Conservation (phyloP, 345 rosid species). For the Eucalyptus marginata region DNA sequence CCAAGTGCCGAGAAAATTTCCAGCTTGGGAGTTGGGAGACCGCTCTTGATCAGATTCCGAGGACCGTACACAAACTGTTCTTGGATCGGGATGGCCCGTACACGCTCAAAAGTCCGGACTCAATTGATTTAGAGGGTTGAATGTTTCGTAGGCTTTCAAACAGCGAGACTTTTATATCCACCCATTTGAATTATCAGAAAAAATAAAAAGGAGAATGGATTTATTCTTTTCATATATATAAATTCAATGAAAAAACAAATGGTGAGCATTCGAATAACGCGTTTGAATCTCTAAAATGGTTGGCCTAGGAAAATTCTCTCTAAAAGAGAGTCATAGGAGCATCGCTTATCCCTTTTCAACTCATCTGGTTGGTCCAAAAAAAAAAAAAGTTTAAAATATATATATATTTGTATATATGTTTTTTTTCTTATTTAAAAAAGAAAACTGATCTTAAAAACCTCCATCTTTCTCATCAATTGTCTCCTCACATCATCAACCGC, state of each 20-base stretch:
- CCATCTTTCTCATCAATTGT: background rate
- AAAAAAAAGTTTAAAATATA: background rate
- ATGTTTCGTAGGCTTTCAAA: fast-evolving
- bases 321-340: background rate
- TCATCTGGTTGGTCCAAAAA: background rate
- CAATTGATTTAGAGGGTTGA: fast-evolving
- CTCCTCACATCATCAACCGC: background rate
- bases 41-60: background rate
- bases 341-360: background rate
- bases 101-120: fast-evolving
- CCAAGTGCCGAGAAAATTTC: background rate
- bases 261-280: background rate
- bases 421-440: background rate
- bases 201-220: fast-evolving
- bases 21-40: background rate
- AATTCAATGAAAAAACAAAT: background rate
- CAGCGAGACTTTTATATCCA: fast-evolving
- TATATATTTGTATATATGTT: background rate
- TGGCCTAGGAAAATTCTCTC: background rate
- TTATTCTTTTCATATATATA: background rate
- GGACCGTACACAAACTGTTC: fast-evolving
- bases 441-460: background rate
- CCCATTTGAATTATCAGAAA: fast-evolving
- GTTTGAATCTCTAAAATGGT: background rate
- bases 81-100: fast-evolving